Conservation (phyloP, 441 rosid species). For the Metrosideros polymorpha region DNA sequence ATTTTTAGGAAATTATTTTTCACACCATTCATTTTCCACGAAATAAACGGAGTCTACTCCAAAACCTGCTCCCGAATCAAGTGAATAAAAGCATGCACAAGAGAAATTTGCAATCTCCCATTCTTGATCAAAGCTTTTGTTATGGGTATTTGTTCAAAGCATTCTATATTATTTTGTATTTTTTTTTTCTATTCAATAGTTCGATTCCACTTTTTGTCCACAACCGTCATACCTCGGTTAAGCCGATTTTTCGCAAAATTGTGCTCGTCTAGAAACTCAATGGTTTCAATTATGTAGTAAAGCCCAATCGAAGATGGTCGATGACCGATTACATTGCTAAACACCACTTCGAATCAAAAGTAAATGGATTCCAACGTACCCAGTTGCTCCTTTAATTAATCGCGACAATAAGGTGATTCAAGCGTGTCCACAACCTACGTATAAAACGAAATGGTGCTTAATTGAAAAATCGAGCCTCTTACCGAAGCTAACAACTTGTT, state of each 20-base stretch:
- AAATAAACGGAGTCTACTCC: too few relatives aligned
- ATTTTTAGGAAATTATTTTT: too few relatives aligned
- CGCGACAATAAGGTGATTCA: background rate
- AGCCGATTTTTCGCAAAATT: background rate
- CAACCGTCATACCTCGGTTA: background rate
- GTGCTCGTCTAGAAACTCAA: background rate
- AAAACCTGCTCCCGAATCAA: background rate
- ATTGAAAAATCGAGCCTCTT: background rate
- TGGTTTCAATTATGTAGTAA: background rate
- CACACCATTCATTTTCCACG: too few relatives aligned
- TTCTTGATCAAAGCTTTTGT: background rate
- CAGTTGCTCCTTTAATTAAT: background rate
- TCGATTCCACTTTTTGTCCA: background rate
- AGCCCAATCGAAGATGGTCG: background rate
- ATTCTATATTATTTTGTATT: background rate
- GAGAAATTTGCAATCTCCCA: background rate
- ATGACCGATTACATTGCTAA: background rate
- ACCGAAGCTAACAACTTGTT: too few relatives aligned
- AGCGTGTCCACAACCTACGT: background rate
- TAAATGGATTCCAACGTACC: background rate
- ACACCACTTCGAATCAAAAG: background rate
- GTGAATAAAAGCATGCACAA: background rate
- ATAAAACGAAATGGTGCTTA: background rate
- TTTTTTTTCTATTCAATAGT: background rate
- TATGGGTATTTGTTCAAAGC: background rate